Base-by-base conservation (phyloP, 352 stramenopile species). In the Phytophthora megakarya region DNA sequence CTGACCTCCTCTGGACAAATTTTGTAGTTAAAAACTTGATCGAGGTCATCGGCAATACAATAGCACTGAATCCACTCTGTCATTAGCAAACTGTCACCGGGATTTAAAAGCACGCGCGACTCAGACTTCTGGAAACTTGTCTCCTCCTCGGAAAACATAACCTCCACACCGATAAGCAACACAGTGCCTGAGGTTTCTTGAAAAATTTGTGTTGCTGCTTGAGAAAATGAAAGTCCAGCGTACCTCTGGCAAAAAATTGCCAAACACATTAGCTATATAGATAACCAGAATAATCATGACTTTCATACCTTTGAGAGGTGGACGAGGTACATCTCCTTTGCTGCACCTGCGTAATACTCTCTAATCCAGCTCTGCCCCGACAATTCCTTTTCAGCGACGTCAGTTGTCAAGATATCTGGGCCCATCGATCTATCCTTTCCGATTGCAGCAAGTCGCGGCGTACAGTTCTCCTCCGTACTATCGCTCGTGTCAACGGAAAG, bases 241-340 rank as follows among this genome's bases (percentile, higher is more conserved):
- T 89, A 95, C 66, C 79, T 84, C 78, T 89, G 50, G n/a, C 2
- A 43, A 43, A 16, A 55, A 54, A 57, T 35, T 12, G 35, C 16
- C 4, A 39, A 12, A 56, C 5, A 7, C n/a, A n/a, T n/a, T n/a
- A n/a, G n/a, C n/a, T n/a, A n/a, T n/a, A n/a, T n/a, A n/a, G n/a
- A n/a, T n/a, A n/a, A n/a, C n/a, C n/a, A n/a, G n/a, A 48, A 21
- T 19, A 32, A 19, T 38, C 15, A 26, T 52, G 19, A 10, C 18
- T 3, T 12, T 42, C 23, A 25, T 59, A 88, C 78, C 73, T 89
- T 91, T 15, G 81, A 92, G 10, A 93, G 67, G 33, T 81, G 80
- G 26, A 95, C 88, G 19, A 93, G 63, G 44, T 95, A 95, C 73
- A 95, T 93, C 62, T 95, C 87, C 32, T 93, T 93, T 13, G 76